Percentiles rank a stretch among this genome's conserved stretches.
phyloP scores from a whole-genome alignment of 1,139 yeast species.

The Arxiozyma heterogenica region DNA sequence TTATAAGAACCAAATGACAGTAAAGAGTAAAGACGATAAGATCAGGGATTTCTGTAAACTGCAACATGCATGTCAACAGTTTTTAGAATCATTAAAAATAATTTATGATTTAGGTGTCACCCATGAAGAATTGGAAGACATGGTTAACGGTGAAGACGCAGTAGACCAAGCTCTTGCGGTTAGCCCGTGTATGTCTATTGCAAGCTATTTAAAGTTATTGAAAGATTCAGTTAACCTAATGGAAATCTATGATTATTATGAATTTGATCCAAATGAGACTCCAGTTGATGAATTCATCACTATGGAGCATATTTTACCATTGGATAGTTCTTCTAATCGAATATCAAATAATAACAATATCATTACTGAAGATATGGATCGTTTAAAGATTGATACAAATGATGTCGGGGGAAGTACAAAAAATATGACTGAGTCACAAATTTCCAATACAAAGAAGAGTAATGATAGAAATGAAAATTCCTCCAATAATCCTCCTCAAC shows the following conservation, averaged over 20 bases:
- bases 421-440: background rate
- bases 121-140: conserved; percentile 2
- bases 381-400: conserved; percentile 9
- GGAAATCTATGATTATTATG: conserved; percentile 5
- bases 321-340: background rate
- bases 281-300: conserved; percentile 7
- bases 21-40: background rate
- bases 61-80: conserved; percentile 9
- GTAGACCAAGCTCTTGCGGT: conserved; percentile 8
- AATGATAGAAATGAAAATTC: background rate
- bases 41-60: conserved; percentile 10
- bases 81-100: conserved; percentile 8
- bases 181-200: conserved; percentile 10
- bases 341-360: conserved; percentile 3
- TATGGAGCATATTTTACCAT: conserved; percentile 9
- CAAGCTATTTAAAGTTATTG: conserved; percentile 7
- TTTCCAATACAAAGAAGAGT: conserved; percentile 1
- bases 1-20: background rate
- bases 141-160: conserved; percentile 3
- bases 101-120: conserved; percentile 7
- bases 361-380: conserved; percentile 9
- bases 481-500: background rate
- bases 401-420: conserved; percentile 6
- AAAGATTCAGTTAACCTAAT: conserved; percentile 4
- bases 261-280: conserved; percentile 8